Base-by-base conservation (phyloP, 495 filamentous ascomycete species). In the Cercophora samala region DNA sequence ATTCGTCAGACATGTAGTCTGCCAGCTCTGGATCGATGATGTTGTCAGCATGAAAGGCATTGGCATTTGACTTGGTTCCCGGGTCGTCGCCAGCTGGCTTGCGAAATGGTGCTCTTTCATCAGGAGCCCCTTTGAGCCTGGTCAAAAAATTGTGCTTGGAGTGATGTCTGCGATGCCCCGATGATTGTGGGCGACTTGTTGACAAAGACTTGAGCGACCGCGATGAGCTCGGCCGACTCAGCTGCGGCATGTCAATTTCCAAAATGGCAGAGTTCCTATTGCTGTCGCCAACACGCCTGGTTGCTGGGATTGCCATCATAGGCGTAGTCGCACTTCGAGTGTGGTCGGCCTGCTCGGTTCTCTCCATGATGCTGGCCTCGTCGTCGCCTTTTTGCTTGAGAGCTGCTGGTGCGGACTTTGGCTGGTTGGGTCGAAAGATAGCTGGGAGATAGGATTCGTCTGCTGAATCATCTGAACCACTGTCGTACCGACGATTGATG, bases 21-120 rank as follows among this genome's bases (percentile, higher is more conserved):
- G 93, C 93, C 18, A 98, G 81, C 72, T 98, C 96, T 3, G 96
- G 94, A 72, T 99, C 96, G 73, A 98, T 98, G 69, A 99, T 97
- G 71, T 92, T 97, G 74, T 99, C 96, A 70, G 92, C 92, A 73
- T 98, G 96, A 71, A 99, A 98, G 26, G 94, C 92, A 42, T 93
- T 89, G 8, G 97, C 83, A 17, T 87, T 85, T n/a, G 86, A 81
- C 64, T 87, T 88, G 60, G 81, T 83, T 5, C 69, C 70, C 19
- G 80, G 77, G 26, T 86, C 79, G 60, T 97, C 91, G 63, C 88
- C 87, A 59, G 85, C 81, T 46, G 88, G 87, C 59, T 89, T 89
- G 68, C 97, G 93, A 72, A 98, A 99, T 2, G 96, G 96, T 4
- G 92, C 96, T 67, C 91, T 85, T 61, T 97, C 91, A 46, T 83